A percentile compares a stretch with the other conserved stretches of the same genome.
These are phyloP conservation scores for Pleurostoma richardsiae DNA, from an alignment of 2,329 filamentous ascomycete genomes.

Conservation along the genomic window DNA sequence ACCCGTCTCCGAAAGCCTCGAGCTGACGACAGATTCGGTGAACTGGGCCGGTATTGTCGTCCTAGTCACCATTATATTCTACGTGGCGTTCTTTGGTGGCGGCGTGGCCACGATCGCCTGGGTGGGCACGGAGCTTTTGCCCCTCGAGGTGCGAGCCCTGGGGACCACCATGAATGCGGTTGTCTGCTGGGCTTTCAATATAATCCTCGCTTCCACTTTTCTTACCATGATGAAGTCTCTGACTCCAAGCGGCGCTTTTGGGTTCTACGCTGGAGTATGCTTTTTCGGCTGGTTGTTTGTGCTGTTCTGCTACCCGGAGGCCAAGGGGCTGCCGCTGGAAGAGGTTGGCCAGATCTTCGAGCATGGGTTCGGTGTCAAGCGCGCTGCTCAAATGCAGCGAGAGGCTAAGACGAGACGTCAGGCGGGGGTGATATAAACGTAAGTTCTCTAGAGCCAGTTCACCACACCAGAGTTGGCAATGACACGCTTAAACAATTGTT, in stretches of 20 bases:
- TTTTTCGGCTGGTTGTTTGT: constrained; percentile 38
- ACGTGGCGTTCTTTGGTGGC: constrained; percentile 34
- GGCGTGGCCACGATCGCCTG: constrained; percentile 37
- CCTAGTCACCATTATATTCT: constrained; percentile 31
- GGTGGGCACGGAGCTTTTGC: constrained; percentile 35
- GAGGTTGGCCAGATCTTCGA: constrained; percentile 39
- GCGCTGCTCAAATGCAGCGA: constrained; percentile 24
- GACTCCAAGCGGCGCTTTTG: constrained; percentile 39
- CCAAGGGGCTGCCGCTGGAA: constrained; percentile 44
- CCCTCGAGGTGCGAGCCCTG: constrained; percentile 36
- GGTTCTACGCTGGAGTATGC: constrained; percentile 41
- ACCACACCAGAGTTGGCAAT: too few species aligned
- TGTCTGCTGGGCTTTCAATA: constrained; percentile 34
- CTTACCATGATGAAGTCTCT: constrained; percentile 37
- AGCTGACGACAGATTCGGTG: constrained; percentile 22
- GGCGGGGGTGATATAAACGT: neutral
- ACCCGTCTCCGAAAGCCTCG: constrained; percentile 29
- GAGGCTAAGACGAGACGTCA: neutral
- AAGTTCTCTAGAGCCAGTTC: too few species aligned
- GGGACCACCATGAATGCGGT: constrained; percentile 38
- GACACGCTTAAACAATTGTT: too few species aligned
- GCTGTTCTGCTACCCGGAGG: constrained; percentile 40
- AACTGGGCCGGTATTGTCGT: constrained; percentile 28
- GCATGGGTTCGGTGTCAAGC: constrained; percentile 33
- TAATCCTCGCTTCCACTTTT: constrained; percentile 40